phyloP scores from a whole-genome alignment of 2,329 filamentous ascomycete species.

The Epichloe glyceriae region DNA sequence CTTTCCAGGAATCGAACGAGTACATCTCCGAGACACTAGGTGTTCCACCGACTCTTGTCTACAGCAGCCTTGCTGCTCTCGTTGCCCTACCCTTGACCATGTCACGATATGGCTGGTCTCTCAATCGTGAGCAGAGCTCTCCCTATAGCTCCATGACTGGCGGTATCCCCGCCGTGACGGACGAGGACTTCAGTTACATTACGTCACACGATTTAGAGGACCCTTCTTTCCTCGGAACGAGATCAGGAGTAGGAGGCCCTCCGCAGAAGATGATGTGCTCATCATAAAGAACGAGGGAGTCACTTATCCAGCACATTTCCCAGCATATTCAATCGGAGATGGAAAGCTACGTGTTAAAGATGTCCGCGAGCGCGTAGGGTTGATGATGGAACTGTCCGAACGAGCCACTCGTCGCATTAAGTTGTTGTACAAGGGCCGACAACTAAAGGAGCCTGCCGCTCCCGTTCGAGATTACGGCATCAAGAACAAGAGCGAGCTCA shows the following conservation, averaged over 20 bases:
- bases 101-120: conserved; percentile 41
- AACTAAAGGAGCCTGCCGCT: conserved; percentile 50
- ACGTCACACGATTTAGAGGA: conserved; percentile 59
- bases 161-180: conserved; percentile 50
- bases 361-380: conserved; percentile 52
- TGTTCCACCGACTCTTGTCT: conserved; percentile 34
- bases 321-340: conserved; percentile 62
- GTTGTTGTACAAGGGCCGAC: conserved; percentile 60
- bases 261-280: conserved; percentile 54
- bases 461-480: conserved; percentile 48
- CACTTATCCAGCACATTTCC: conserved; percentile 58
- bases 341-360: conserved; percentile 56
- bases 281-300: conserved; percentile 55
- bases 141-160: conserved; percentile 36
- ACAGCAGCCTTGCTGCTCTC: conserved; percentile 36
- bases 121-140: conserved; percentile 32
- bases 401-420: conserved; percentile 41
- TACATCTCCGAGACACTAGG: conserved; percentile 39
- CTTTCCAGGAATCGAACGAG: conserved; percentile 34
- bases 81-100: conserved; percentile 39
- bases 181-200: conserved; percentile 71
- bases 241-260: neutral
- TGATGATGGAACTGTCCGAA: conserved; percentile 51
- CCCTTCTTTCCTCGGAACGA: conserved; percentile 14
- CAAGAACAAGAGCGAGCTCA: conserved; percentile 46